Evolutionary conservation across 1,284 basidiomycete genomes (phyloP).

Genomic region (Ceratobasidium sp.): DNA sequence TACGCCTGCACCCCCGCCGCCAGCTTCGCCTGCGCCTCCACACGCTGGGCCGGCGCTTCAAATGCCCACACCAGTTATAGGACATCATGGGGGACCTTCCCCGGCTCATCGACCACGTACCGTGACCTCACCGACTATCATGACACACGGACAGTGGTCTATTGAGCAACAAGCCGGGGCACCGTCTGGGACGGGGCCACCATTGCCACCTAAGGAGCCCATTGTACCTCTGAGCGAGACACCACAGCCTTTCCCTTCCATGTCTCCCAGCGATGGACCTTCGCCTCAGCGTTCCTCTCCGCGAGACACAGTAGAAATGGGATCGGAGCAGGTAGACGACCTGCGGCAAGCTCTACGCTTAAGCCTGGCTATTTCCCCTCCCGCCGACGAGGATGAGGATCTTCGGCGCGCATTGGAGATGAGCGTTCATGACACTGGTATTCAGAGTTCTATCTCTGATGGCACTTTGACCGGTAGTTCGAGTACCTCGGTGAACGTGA

Average conservation of each 20-base stretch:
- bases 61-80: background rate
- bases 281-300: conserved; percentile 6
- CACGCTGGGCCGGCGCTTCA: conserved; percentile 38
- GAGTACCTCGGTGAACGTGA: too few relatives aligned
- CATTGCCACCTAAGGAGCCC: conserved; percentile 28
- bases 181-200: background rate
- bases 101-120: conserved; percentile 6
- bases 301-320: background rate
- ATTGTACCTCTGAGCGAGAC: conserved; percentile 16
- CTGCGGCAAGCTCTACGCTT: conserved; percentile 22
- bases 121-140: conserved; percentile 19
- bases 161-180: conserved; percentile 17
- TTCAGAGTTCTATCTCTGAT: background rate
- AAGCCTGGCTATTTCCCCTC: conserved; percentile 9
- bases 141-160: conserved; percentile 25
- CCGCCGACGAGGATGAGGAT: conserved; percentile 11
- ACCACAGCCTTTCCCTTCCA: background rate
- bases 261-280: background rate
- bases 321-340: conserved; percentile 8
- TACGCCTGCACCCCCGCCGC: conserved; percentile 11
- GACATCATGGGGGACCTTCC: background rate
- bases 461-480: background rate
- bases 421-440: conserved; percentile 12
- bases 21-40: conserved; percentile 26
- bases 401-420: conserved; percentile 9